A percentile compares a stretch with the other conserved stretches of the same genome.
phyloP scores from a whole-genome alignment of 2,329 filamentous ascomycete species.

The Nannizziopsis barbatae region DNA sequence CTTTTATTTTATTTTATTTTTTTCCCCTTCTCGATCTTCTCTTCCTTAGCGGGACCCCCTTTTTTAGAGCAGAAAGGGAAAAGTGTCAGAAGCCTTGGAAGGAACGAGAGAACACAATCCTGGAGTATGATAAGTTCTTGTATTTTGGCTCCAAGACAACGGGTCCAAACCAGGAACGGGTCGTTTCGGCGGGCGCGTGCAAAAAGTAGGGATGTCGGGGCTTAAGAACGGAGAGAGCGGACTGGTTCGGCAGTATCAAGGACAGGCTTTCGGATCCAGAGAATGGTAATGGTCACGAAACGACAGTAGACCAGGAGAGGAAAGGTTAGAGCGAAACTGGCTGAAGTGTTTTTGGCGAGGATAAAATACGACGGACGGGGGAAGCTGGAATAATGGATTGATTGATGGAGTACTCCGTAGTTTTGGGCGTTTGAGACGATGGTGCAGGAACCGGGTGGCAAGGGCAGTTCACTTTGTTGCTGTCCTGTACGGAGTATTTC shows the following conservation, averaged over 20 bases:
- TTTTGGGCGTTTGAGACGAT: conserved; percentile 5
- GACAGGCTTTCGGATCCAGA: not conserved
- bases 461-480: not conserved
- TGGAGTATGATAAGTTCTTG: not conserved
- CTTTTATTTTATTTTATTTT: too few species aligned
- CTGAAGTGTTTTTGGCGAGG: not conserved
- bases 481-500: too few species aligned
- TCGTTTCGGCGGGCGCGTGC: not conserved
- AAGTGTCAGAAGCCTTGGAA: too few species aligned
- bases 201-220: conserved; percentile 4
- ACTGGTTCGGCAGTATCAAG: not conserved
- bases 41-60: not conserved
- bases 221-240: conserved; percentile 1
- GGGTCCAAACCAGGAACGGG: conserved; percentile 3
- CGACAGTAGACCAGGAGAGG: conserved; percentile 9
- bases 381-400: too few species aligned
- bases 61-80: not conserved
- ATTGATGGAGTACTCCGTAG: conserved; percentile 3
- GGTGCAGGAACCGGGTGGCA: conserved; percentile 12
- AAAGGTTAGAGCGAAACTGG: conserved; percentile 7
- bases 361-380: conserved; percentile 1
- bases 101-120: too few species aligned
- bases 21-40: too few species aligned
- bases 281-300: conserved; percentile 2
- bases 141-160: conserved; percentile 1